phyloP scores from a whole-genome alignment of 192 early-diverging fungal genomes.

The Coemansia sp. region DNA sequence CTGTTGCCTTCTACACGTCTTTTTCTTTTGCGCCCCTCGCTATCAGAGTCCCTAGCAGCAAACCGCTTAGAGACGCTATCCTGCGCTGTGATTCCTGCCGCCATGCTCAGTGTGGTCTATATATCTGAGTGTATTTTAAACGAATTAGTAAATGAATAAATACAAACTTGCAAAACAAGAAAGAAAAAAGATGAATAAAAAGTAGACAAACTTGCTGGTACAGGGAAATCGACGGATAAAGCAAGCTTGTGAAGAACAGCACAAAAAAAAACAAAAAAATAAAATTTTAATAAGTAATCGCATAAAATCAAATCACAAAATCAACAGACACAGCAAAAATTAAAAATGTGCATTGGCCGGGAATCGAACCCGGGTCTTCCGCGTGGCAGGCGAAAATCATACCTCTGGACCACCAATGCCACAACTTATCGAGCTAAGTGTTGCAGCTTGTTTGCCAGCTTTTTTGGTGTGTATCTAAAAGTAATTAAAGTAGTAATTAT shows the following conservation, averaged over 20 bases:
- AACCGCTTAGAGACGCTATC: not conserved
- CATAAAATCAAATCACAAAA: not conserved
- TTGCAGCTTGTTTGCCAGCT: not conserved
- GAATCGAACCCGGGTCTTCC: slow-evolving; percentile 80
- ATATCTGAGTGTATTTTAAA: not conserved
- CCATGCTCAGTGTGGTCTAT: not conserved
- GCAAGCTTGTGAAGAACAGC: too few species aligned
- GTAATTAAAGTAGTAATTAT: not conserved
- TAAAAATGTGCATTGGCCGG: slow-evolving; percentile 58
- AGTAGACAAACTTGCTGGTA: not conserved
- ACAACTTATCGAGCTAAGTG: not conserved
- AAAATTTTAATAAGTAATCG: not conserved
- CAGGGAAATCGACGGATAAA: not conserved
- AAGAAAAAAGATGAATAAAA: not conserved
- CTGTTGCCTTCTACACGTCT: not conserved
- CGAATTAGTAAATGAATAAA: not conserved
- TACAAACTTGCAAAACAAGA: not conserved
- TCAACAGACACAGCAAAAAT: not conserved
- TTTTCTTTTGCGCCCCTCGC: not conserved
- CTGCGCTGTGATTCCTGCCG: not conserved
- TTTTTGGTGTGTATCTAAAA: not conserved
- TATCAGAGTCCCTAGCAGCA: not conserved
- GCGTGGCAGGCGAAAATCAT: slow-evolving; percentile 74
- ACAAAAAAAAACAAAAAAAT: not conserved
- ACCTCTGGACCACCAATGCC: slow-evolving; percentile 59